phyloP scores from a whole-genome alignment of 2,329 filamentous ascomycete species.

The Acephala macrosclerotiorum region DNA sequence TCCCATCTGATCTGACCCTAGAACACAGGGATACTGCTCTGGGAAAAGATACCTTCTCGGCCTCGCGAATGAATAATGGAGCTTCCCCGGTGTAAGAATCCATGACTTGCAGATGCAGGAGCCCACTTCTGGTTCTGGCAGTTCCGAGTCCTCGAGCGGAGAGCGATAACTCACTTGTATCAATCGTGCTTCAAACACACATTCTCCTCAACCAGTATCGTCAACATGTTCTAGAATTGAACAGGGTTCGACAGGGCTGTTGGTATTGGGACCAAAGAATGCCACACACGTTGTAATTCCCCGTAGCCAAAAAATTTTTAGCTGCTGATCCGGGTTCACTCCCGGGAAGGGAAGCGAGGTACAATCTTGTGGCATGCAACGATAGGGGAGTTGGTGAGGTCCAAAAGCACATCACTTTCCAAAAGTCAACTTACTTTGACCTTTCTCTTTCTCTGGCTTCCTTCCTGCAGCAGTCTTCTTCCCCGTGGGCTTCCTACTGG shows the following conservation, averaged over 20 bases:
- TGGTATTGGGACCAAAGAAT: conserved; percentile 19
- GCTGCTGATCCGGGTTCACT: conserved; percentile 31
- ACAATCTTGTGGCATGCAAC: conserved; percentile 38
- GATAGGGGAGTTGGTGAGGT: conserved; percentile 33
- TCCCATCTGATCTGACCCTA: conserved; percentile 18
- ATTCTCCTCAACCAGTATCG: conserved; percentile 8
- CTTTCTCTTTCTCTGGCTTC: conserved; percentile 61
- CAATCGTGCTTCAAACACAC: background rate
- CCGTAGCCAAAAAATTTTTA: conserved; percentile 21
- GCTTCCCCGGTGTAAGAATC: conserved; percentile 23
- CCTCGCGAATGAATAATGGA: conserved; percentile 24
- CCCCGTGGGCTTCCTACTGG: conserved; percentile 42
- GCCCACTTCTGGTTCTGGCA: conserved; percentile 8
- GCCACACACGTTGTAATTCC: conserved; percentile 23
- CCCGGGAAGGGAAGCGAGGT: conserved; percentile 21
- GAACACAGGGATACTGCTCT: background rate
- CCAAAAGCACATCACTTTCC: conserved; percentile 24
- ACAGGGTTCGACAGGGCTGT: conserved; percentile 23
- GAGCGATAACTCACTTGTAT: background rate
- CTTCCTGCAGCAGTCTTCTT: conserved; percentile 39
- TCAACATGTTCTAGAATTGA: conserved; percentile 23
- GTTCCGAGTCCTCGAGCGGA: background rate
- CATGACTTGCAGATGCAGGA: conserved; percentile 31
- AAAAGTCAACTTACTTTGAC: conserved; percentile 68
- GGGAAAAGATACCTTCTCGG: conserved; percentile 11